Evolutionary conservation across 257 asterid genomes (phyloP).

Genomic region (Lithospermum erythrorhizon): DNA sequence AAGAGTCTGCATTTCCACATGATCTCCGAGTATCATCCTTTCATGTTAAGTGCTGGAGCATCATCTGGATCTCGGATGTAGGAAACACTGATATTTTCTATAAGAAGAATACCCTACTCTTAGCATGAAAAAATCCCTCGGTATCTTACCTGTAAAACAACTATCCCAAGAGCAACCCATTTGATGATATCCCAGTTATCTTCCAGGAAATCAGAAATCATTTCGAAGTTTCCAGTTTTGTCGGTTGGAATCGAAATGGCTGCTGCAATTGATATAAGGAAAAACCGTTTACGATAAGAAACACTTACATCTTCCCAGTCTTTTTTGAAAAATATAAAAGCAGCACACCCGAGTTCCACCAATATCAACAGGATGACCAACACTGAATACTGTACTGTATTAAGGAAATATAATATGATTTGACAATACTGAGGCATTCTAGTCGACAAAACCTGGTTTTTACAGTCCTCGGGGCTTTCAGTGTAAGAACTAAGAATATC

Average conservation of each 20-base stretch:
- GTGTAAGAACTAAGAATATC: no score
- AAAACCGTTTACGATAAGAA: conserved; percentile 2
- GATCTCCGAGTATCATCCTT: not conserved
- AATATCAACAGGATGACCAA: conserved; percentile 71
- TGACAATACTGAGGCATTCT: not conserved
- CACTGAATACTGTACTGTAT: conserved; percentile 52
- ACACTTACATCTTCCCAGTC: conserved; percentile 78
- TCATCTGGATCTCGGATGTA: no score
- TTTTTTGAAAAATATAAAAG: conserved; percentile 81
- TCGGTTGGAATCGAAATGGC: conserved; percentile 38
- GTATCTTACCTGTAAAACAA: conserved; percentile 51
- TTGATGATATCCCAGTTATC: conserved; percentile 60
- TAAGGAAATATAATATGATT: conserved; percentile 49
- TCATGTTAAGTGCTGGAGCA: not conserved
- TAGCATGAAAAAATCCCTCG: not conserved
- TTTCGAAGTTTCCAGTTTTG: conserved; percentile 49
- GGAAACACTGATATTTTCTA: not conserved
- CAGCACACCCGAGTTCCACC: conserved; percentile 76
- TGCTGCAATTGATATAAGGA: not conserved
- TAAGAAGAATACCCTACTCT: no score
- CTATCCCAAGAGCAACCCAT: conserved; percentile 81
- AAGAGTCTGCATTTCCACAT: not conserved
- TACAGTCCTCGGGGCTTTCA: no score
- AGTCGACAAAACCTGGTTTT: not conserved
- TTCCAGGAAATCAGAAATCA: conserved; percentile 55